phyloP scores from a whole-genome alignment of 1,139 yeast genomes.

The Kodamaea arcana region DNA sequence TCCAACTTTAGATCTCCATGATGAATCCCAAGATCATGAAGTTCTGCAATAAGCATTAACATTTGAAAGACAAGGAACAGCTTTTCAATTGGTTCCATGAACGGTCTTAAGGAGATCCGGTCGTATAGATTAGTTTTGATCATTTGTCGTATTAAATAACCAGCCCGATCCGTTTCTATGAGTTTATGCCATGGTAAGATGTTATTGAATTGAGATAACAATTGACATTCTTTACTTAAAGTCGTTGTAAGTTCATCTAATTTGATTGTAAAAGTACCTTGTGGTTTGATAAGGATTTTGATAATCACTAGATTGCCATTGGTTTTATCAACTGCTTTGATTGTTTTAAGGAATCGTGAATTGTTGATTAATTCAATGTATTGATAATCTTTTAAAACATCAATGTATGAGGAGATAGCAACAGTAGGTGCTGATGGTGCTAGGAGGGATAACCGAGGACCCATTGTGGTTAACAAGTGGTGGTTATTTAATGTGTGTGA shows the following conservation, averaged over 20 bases:
- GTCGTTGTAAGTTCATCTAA: conserved; percentile 34
- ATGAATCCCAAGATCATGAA: conserved; percentile 57
- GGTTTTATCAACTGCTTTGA: conserved; percentile 63
- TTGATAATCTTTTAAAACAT: conserved; percentile 69
- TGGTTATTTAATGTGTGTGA: too few relatives aligned
- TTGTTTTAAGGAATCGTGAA: conserved; percentile 80
- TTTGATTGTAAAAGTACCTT: conserved; percentile 26
- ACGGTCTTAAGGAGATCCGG: conserved; percentile 82
- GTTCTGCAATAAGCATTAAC: conserved; percentile 52
- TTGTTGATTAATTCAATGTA: conserved; percentile 70
- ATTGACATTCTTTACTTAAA: conserved; percentile 30
- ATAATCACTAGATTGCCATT: conserved; percentile 66
- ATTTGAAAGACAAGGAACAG: conserved; percentile 82
- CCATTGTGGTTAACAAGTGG: too few relatives aligned
- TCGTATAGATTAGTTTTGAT: conserved; percentile 78
- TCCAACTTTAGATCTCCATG: conserved; percentile 95
- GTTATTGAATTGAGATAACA: conserved; percentile 52
- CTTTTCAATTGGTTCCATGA: conserved; percentile 76
- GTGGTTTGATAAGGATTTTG: conserved; percentile 78
- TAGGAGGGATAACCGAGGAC: conserved; percentile 76
- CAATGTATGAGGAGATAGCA: conserved; percentile 85
- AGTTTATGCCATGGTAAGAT: conserved; percentile 69
- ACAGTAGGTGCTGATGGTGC: conserved; percentile 93
- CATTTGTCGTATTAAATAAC: conserved; percentile 81
- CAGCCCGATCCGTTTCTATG: conserved; percentile 88